phyloP scores from a whole-genome alignment of 2,329 filamentous ascomycete genomes.

The Fusarium sp. region DNA sequence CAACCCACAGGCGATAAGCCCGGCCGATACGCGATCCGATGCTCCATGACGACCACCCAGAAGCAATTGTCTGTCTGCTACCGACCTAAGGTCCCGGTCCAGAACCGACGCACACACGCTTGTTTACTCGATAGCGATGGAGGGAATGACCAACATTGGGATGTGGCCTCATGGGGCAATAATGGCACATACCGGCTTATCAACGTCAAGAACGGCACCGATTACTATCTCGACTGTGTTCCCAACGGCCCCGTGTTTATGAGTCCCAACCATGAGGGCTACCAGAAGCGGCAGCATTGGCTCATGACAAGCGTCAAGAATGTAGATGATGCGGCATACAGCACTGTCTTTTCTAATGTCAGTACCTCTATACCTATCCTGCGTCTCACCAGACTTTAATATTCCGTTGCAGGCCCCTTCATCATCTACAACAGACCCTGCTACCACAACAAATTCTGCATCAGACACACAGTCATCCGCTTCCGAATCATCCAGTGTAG shows the following conservation, averaged over 20 bases:
- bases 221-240: slow-evolving; percentile 54
- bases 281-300: slow-evolving; percentile 54
- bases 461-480: neutral
- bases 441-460: neutral
- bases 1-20: slow-evolving; percentile 46
- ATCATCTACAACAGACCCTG: slow-evolving; percentile 5
- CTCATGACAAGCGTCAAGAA: slow-evolving; percentile 51
- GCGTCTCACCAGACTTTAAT: neutral
- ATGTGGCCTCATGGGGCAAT: slow-evolving; percentile 50
- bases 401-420: slow-evolving; percentile 5
- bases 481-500: slow-evolving; percentile 3
- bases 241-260: slow-evolving; percentile 52
- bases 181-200: slow-evolving; percentile 50
- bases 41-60: slow-evolving; percentile 45
- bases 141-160: slow-evolving; percentile 53
- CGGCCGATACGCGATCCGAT: slow-evolving; percentile 53
- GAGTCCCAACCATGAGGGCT: slow-evolving; percentile 45
- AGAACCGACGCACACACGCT: slow-evolving; percentile 47
- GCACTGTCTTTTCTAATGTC: slow-evolving; percentile 52
- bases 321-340: slow-evolving; percentile 53
- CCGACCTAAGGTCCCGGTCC: slow-evolving; percentile 38
- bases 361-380: slow-evolving; percentile 6
- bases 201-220: slow-evolving; percentile 53
- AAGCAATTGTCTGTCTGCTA: slow-evolving; percentile 54
- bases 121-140: slow-evolving; percentile 49